These are phyloP conservation scores for Phytophthora syringae DNA, from an alignment of 352 stramenopile genomes.

Conservation along the genomic window DNA sequence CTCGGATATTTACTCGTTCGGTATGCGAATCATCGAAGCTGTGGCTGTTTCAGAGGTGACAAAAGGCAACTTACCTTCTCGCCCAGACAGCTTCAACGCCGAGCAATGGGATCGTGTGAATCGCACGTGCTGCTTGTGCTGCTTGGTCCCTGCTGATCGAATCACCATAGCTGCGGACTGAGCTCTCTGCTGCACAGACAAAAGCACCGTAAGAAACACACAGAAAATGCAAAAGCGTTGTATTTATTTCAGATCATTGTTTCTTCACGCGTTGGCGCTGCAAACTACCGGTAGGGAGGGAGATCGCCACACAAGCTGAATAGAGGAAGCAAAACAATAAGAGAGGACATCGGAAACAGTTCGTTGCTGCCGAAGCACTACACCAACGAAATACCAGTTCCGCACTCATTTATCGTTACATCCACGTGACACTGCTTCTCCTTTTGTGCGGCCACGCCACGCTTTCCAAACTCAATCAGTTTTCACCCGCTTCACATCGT, in stretches of 20 bases:
- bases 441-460: slow-evolving; percentile 15
- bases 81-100: slow-evolving; percentile 19
- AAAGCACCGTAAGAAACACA: slow-evolving; percentile 9
- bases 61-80: slow-evolving; percentile 25
- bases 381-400: slow-evolving; percentile 38
- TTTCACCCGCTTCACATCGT: slow-evolving; percentile 73
- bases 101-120: slow-evolving; percentile 38
- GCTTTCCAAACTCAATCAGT: slow-evolving; percentile 47
- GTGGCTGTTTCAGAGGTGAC: slow-evolving; percentile 26
- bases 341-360: slow-evolving; percentile 33
- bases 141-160: slow-evolving; percentile 27
- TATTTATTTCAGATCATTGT: slow-evolving; percentile 33
- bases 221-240: slow-evolving; percentile 33
- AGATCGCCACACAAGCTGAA: slow-evolving; percentile 8
- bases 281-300: not conserved
- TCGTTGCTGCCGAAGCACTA: slow-evolving; percentile 33
- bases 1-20: slow-evolving; percentile 50
- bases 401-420: slow-evolving; percentile 43
- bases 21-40: slow-evolving; percentile 46
- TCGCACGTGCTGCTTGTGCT: slow-evolving; percentile 37
- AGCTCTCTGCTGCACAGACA: slow-evolving; percentile 15
- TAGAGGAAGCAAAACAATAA: slow-evolving; percentile 22
- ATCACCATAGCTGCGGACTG: slow-evolving; percentile 26
- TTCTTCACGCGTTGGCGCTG: slow-evolving; percentile 7
- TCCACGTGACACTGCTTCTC: slow-evolving; percentile 22